Conservation (phyloP, 2,329 filamentous ascomycete genomes). For the Alternaria burnsii region DNA sequence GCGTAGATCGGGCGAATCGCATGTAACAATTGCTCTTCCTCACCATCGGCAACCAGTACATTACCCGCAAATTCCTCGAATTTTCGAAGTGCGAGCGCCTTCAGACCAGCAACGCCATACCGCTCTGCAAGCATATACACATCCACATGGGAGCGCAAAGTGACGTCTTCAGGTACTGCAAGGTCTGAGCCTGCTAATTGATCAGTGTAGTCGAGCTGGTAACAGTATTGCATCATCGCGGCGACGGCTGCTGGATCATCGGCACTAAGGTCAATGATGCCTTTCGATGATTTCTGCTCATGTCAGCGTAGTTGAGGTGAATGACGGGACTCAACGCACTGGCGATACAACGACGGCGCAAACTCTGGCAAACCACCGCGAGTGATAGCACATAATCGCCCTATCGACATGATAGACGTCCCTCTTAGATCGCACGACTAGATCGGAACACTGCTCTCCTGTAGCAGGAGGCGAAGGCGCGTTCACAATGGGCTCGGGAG, state of each 20-base stretch:
- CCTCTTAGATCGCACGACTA: constrained; percentile 38
- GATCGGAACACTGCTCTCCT: constrained; percentile 36
- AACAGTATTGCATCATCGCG: constrained; percentile 47
- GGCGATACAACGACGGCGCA: constrained; percentile 37
- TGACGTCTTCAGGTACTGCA: constrained; percentile 30
- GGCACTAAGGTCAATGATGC: constrained; percentile 41
- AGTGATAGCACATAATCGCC: constrained; percentile 42
- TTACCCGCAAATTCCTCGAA: constrained; percentile 35
- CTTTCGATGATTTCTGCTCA: constrained; percentile 31
- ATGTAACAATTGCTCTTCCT: constrained; percentile 36
- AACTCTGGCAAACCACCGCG: constrained; percentile 41
- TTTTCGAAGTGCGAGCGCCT: constrained; percentile 36
- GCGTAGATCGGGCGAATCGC: constrained; percentile 39
- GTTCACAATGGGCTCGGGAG: neutral
- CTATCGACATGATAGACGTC: constrained; percentile 44
- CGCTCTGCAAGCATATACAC: constrained; percentile 42
- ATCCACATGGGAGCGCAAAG: constrained; percentile 38
- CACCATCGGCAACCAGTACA: constrained; percentile 31
- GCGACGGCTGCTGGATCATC: constrained; percentile 43
- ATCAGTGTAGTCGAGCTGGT: constrained; percentile 43
- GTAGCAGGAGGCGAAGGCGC: constrained; percentile 7
- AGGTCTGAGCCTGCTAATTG: constrained; percentile 27
- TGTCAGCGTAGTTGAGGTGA: constrained; percentile 16
- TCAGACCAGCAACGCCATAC: constrained; percentile 38
- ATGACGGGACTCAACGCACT: constrained; percentile 13